Evolutionary conservation across 306 rosid genomes (phyloP), one percentile per base, ranked within the genome.

Genomic region (Geum urbanum): DNA sequence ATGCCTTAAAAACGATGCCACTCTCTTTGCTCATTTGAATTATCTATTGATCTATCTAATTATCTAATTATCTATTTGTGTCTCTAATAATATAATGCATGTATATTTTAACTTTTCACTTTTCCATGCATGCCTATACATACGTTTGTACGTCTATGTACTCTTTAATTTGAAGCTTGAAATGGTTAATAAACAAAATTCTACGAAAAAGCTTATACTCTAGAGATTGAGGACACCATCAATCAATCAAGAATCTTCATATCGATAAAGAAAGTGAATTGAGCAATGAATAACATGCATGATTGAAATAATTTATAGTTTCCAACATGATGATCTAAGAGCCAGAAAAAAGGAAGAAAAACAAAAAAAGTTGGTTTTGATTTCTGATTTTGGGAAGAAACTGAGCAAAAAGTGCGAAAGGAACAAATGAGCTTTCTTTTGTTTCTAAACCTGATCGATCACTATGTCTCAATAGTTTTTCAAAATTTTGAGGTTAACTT

Each of bases 1-100:
- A 92, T 76, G 91, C 98, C 94, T 86, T 92, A 65, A 85, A 43
- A 51, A 92, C 94, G 12, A 87, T 88, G 15, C 91, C 84, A 40
- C 89, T 84, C 0, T 88, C 96, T 81, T 71, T 84, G 69, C 85
- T 88, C 97, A 90, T 92, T 56, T 57, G 15, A 20, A 19, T 13
- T 19, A 54, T 10, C 2, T 4, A 54, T 20, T 4, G 13, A 20
- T 54, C 15, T 56, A 8, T 7, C 11, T 43, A 5, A 7, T 9
- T 43, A 7, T 43, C 46, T 43, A n/a, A n/a, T n/a, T n/a, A 24
- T 24, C 27, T 24, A 24, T 24, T 24, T 24, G 13, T 47, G 15
- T 47, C 9, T 49, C 55, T 66, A 58, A 14, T 48, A 64, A 1
- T 58, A 2, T 58, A 2, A 39, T 4, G 13, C 44, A n/a, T 8